Base-by-base conservation (phyloP, 1,139 yeast species). In the Groenewaldozyma auringiensis region DNA sequence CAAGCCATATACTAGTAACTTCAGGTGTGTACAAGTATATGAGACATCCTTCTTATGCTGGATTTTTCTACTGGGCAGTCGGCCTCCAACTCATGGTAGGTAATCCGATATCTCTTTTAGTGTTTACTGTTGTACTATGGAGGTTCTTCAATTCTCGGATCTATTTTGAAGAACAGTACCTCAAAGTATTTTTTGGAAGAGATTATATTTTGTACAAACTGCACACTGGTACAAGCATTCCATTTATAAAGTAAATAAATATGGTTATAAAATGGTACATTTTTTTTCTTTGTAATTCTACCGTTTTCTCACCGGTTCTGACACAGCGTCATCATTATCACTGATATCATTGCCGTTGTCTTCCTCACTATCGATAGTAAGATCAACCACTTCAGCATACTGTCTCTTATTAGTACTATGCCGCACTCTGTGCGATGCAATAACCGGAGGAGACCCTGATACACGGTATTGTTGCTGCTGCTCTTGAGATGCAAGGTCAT, bases 51-150 rank as follows among this genome's bases (percentile, higher is more conserved):
- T 82, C 94, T 43, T 92, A 92, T 64, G 75, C 80, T 47, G 98
- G 97, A 1, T 92, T 84, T 62, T 89, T 81, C 60, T 81, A 87
- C 77, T 94, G 97, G 96, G 92, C 94, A 22, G 57, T 89, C 2
- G 97, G 97, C 0, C 72, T 88, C 1, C 95, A 92, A 61, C 36
- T 89, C 44, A 58, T 82, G 52, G 64, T 89, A 48, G 67, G 78
- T 42, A 92, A 88, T 63, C 80, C 83, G 1, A 45, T 82, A 0
- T 70, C 83, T 1, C 54, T 71, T 2, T 47, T 70, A 0, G 69
- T 75, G 0, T 81, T 79, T 52, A 54, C 68, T 2, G 53, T 67
- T 11, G 70, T 75, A 0, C 67, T 92, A 16, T 79, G 82, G 77
- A 60, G 64, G 32, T 92, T 92, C 60, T 92, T 92, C 68, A 65